phyloP scores from a whole-genome alignment of 495 filamentous ascomycete genomes.

The Xylaria flabelliformis region DNA sequence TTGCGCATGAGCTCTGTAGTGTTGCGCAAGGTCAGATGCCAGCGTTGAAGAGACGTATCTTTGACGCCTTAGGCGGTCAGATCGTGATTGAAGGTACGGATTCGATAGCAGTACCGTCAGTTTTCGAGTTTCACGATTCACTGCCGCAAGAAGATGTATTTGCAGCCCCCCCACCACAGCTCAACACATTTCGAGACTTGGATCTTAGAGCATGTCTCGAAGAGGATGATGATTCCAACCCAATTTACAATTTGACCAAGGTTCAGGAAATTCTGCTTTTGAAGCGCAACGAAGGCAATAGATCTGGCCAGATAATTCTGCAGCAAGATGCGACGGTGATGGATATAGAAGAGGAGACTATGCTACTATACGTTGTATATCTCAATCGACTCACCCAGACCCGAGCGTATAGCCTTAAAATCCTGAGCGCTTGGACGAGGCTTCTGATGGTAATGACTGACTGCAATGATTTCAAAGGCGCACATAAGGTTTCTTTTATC shows the following conservation, averaged over 20 bases:
- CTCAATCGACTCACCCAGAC: constrained; percentile 71
- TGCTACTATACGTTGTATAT: constrained; percentile 63
- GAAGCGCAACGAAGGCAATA: constrained; percentile 61
- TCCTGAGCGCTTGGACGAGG: constrained; percentile 81
- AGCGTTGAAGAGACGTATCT: constrained; percentile 75
- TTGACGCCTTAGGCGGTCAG: constrained; percentile 79
- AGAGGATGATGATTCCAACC: constrained; percentile 53
- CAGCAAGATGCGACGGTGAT: constrained; percentile 63
- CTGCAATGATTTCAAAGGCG: constrained; percentile 73
- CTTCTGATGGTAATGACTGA: constrained; percentile 79
- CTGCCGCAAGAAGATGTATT: constrained; percentile 70
- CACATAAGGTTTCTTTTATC: constrained; percentile 73
- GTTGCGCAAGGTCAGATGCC: constrained; percentile 72
- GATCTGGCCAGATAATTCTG: constrained; percentile 55
- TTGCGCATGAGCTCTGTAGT: constrained; percentile 81
- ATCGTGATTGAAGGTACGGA: constrained; percentile 68
- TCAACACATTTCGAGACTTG: constrained; percentile 64
- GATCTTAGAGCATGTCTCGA: constrained; percentile 66
- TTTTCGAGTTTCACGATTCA: constrained; percentile 96
- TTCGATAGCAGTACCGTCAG: constrained; percentile 66
- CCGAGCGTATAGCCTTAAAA: constrained; percentile 61
- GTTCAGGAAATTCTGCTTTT: constrained; percentile 68
- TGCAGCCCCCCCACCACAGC: constrained; percentile 53
- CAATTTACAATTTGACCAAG: constrained; percentile 63
- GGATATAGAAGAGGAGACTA: constrained; percentile 60